These are phyloP conservation scores for Buddleja alternifolia DNA, from an alignment of 257 asterid species.

Conservation along the genomic window DNA sequence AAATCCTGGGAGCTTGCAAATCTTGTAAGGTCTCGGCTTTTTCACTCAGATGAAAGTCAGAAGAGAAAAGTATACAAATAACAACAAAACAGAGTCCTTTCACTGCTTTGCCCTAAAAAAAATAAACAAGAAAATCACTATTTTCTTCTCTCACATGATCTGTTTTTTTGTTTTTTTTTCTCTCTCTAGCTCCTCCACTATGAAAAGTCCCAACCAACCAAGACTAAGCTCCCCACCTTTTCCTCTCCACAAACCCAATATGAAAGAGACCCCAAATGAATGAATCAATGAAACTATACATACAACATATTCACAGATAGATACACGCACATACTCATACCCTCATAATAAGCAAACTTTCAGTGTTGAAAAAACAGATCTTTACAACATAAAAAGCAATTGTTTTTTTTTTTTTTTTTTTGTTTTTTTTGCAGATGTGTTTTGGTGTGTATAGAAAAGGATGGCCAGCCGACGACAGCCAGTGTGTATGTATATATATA, in stretches of 20 bases:
- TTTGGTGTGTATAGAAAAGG: constrained; percentile 33
- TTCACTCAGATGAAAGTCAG: constrained; percentile 35
- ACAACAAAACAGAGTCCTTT: constrained; percentile 30
- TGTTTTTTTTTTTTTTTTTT: constrained; percentile 21
- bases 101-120: too few relatives aligned
- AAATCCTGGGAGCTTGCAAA: constrained; percentile 14
- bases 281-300: constrained; percentile 23
- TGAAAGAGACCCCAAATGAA: constrained; percentile 45
- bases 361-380: constrained; percentile 20
- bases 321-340: constrained; percentile 25
- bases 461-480: constrained; percentile 39
- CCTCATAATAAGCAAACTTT: constrained; percentile 31
- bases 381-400: constrained; percentile 24
- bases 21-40: constrained; percentile 31
- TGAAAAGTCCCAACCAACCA: constrained; percentile 43
- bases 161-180: constrained; percentile 8
- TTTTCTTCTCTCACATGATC: background rate
- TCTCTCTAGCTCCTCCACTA: constrained; percentile 28
- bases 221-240: constrained; percentile 18
- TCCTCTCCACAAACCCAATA: constrained; percentile 24
- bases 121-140: background rate
- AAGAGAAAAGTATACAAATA: constrained; percentile 22
- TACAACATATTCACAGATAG: constrained; percentile 18
- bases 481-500: too few relatives aligned
- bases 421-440: constrained; percentile 18